Base-by-base conservation (phyloP, 371 early-diverging fungal genomes). In the Mucor lusitanicus region DNA sequence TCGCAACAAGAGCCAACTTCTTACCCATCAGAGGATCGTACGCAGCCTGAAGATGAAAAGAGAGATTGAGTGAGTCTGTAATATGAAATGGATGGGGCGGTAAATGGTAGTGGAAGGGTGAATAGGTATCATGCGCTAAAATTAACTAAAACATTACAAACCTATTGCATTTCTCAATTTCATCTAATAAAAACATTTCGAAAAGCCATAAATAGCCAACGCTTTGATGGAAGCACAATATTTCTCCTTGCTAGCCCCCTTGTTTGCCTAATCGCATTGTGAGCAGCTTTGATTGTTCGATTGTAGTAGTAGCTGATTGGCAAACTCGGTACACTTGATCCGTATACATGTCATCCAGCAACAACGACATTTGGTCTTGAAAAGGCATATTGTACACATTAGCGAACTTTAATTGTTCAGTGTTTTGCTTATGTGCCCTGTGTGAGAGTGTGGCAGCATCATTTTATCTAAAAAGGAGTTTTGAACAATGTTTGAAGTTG, bases 181-280 rank as follows among this genome's bases (percentile, higher is more conserved):
- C 44, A 44, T 44, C 17, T 23, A 50, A 50, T 23, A 50, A 50
- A 50, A 50, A 13, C 13, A 50, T 23, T 50, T 12, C 3, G 25
- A 50, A 50, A 50, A 21, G 5, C 61, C 50, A 32, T 9, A 46
- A 33, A 23, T 61, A 23, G 61, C 19, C n/a, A 48, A 48, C 61
- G 61, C 61, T 61, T 61, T 61, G 61, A 61, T 61, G 61, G 61
- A 21, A 33, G 48, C 21, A 61, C 61, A 61, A 50, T 50, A 30
- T 1, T 50, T 50, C 50, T 50, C 50, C 50, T 50, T 30, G 8
- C 12, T 23, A 25, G 6, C 21, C 48, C 21, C 48, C 21, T 23
- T 23, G 6, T 48, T 23, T 48, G 30, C 30, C 30, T 30, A n/a
- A n/a, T n/a, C n/a, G n/a, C n/a, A 19, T 19, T 46, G 32, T 3